Evolutionary conservation across 768 basidiomycete species (phyloP), one percentile per base, ranked within the genome.

Genomic region (Leccinum ochraceum): DNA sequence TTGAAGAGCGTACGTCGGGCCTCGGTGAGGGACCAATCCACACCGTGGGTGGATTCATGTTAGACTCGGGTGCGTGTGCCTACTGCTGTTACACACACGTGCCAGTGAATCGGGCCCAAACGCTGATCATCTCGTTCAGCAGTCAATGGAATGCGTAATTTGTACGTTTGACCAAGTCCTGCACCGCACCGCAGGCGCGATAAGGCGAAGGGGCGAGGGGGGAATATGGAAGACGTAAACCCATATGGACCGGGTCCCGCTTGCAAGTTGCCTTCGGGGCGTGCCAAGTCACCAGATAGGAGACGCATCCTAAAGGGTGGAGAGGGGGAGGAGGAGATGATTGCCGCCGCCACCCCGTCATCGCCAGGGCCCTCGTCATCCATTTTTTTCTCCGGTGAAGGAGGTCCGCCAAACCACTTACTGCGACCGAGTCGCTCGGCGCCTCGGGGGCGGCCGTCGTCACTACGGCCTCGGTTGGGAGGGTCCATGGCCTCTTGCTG

Each of bases 21-120:
- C 44, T 46, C n/a, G 42, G 42, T 20, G 22, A 32, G 49, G 39
- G 53, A 13, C 57, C 34, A 48, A 54, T 54, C 49, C 49, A 42
- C 20, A 20, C 11, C 13, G 6, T 34, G 50, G 58, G 49, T 62
- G 20, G 9, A 20, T 20, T 46, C 44, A 20, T 20, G 44, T 20
- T 59, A 56, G 64, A 54, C 61, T 60, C 58, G 44, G 54, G 9
- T 51, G 53, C 37, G 16, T 52, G 44, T 46, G 10, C 10, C 10
- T 46, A 20, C 44, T 20, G 20, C 11, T 46, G 20, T 46, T 13
- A 57, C 48, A 55, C 62, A 58, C 51, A 54, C 22, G 32, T 50
- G 30, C n/a, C 10, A 20, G 42, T 44, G n/a, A n/a, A 44, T 10
- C n/a, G 10, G 42, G 42, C 42, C 20, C n/a, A 10, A 3, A 20